Conservation (phyloP, 2,329 filamentous ascomycete genomes). For the Botryotinia globosa region DNA sequence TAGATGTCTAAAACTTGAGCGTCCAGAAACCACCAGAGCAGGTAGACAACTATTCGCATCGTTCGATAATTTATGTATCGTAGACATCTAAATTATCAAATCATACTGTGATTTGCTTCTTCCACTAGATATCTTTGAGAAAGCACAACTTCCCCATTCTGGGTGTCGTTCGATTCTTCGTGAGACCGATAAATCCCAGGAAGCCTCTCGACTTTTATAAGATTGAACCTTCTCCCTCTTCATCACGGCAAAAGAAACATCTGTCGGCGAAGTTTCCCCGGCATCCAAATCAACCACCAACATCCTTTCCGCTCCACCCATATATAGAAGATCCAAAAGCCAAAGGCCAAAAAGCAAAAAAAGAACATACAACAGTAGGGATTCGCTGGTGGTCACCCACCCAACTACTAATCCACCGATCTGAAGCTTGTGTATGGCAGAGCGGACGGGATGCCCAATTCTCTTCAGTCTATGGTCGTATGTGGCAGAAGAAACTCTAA, state of each 20-base stretch:
- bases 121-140: background rate
- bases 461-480: no score
- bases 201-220: background rate
- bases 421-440: no score
- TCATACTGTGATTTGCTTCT: background rate
- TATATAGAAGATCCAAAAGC: no score
- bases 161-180: background rate
- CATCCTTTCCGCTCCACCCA: no score
- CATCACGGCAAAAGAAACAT: background rate
- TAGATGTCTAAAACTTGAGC: background rate
- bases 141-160: background rate
- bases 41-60: background rate
- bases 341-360: no score
- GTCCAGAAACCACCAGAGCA: background rate
- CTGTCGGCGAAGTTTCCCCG: no score
- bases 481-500: no score
- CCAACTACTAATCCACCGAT: no score
- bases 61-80: background rate
- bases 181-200: background rate
- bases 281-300: no score
- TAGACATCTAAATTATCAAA: background rate
- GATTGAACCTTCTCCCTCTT: background rate
- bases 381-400: no score
- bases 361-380: no score
- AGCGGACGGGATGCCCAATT: no score